Evolutionary conservation across 2,329 filamentous ascomycete genomes (phyloP), one percentile per base, ranked within the genome.

Genomic region (Biscogniauxia sp.): DNA sequence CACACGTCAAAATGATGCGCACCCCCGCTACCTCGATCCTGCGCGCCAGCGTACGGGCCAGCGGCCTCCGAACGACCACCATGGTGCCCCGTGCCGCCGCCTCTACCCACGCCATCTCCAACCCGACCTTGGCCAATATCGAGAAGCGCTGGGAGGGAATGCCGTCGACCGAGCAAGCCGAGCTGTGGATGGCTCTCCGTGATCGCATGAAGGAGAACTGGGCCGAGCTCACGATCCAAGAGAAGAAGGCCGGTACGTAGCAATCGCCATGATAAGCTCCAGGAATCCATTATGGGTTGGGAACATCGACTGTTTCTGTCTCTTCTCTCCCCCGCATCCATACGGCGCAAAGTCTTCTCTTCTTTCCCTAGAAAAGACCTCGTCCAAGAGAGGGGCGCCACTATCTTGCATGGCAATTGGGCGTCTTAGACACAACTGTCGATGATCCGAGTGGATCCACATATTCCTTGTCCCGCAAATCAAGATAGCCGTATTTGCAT

Each of bases 81-180:
- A 76, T 80, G 72, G 76, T 80, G 71, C 78, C 78, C 72, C 76
- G 79, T 66, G 79, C 80, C 69, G 81, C 81, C 74, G 81, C 86
- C 73, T 87, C 90, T 72, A 91, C 91, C 71, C 93, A 97, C 79
- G 93, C 94, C 77, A 96, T 99, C 81, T 96, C 93, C 75, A 98
- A 97, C 84, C 95, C 96, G 71, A 97, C 92, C 61, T 87, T 99
- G 74, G 91, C 92, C 80, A 93, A 96, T 82, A 98, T 99, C 76
- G 95, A 99, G 88, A 97, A 97, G 89, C 87, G 95, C 84, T 99
- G 95, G 95, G 95, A 99, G 84, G 87, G 84, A 66, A 93, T 98
- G 91, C 93, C 94, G 62, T 92, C 95, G 67, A 93, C 97, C 85
- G 95, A 99, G 87, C 95, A 99, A 88, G 95, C 95, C 70, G 95